Conservation (phyloP, 371 early-diverging fungal species). For the Zancudomyces culisetae region DNA sequence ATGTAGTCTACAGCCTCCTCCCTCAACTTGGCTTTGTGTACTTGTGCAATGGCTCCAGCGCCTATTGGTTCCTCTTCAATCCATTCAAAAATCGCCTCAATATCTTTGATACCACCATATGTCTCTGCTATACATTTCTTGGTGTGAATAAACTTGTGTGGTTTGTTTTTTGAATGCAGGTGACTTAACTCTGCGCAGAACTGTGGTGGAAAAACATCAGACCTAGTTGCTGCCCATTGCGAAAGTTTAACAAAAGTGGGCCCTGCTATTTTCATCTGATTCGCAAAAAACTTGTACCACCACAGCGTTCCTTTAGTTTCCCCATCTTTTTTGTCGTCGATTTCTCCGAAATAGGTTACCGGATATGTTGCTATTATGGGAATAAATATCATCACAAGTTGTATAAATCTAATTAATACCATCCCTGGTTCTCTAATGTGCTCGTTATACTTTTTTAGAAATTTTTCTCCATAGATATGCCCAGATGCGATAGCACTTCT, state of each 20-base stretch:
- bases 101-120: conserved; percentile 33
- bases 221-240: conserved; percentile 90
- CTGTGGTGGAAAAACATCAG: conserved; percentile 70
- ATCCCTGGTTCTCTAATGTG: conserved; percentile 36
- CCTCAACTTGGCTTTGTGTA: conserved; percentile 41
- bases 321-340: conserved; percentile 23
- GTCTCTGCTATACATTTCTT: conserved; percentile 34
- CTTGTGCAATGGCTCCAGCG: conserved; percentile 92
- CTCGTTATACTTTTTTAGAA: conserved; percentile 9
- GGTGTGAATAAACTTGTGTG: conserved; percentile 57
- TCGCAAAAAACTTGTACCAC: conserved; percentile 65
- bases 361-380: conserved; percentile 42
- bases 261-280: conserved; percentile 66
- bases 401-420: conserved; percentile 33
- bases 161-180: conserved; percentile 62
- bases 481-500: no score
- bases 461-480: no score
- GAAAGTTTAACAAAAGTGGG: conserved; percentile 78
- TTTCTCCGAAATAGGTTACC: conserved; percentile 29
- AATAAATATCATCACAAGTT: conserved; percentile 35
- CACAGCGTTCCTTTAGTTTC: conserved; percentile 45
- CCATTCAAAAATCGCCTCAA: conserved; percentile 55
- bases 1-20: conserved; percentile 3
- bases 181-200: conserved; percentile 54
- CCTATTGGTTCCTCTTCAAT: conserved; percentile 66